A percentile compares a stretch with the other conserved stretches of the same genome.
phyloP scores from a whole-genome alignment of 306 rosid species.

The Dalbergia oliveri region DNA sequence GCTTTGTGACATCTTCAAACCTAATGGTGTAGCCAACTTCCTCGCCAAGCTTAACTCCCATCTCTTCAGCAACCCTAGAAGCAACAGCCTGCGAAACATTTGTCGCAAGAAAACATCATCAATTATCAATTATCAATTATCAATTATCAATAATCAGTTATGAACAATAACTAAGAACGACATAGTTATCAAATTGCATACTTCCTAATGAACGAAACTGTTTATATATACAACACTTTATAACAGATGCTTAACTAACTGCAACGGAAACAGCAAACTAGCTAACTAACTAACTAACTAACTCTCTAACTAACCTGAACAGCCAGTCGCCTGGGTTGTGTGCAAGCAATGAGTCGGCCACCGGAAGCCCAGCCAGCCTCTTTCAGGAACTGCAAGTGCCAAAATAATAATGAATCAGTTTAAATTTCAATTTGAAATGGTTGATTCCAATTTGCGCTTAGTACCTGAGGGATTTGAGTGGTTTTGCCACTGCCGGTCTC shows the following conservation, averaged over 20 bases:
- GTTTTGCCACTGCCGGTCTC: conserved; percentile 98
- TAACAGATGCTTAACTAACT: too few species aligned
- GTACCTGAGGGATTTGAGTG: conserved; percentile 96
- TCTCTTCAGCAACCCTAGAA: conserved; percentile 91
- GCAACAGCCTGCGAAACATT: conserved; percentile 71
- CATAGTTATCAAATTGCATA: too few species aligned
- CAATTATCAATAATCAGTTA: background rate
- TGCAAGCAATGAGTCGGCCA: conserved; percentile 89
- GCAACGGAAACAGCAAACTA: too few species aligned
- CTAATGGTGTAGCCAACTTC: conserved; percentile 96
- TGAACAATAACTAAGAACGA: background rate
- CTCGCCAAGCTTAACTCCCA: conserved; percentile 90
- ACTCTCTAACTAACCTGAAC: conserved; percentile 66
- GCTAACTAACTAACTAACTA: conserved; percentile 34
- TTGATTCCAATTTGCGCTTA: background rate
- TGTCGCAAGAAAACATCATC: background rate
- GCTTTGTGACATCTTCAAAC: conserved; percentile 87
- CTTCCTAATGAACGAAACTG: too few species aligned
- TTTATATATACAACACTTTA: too few species aligned
- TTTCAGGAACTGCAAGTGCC: conserved; percentile 67
- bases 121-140: too few species aligned
- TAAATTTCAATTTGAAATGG: background rate
- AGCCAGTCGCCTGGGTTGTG: conserved; percentile 93
- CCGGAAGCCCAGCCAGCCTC: conserved; percentile 96
- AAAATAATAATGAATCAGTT: background rate